Conservation (phyloP, 306 rosid genomes). For the Senna siamea region DNA sequence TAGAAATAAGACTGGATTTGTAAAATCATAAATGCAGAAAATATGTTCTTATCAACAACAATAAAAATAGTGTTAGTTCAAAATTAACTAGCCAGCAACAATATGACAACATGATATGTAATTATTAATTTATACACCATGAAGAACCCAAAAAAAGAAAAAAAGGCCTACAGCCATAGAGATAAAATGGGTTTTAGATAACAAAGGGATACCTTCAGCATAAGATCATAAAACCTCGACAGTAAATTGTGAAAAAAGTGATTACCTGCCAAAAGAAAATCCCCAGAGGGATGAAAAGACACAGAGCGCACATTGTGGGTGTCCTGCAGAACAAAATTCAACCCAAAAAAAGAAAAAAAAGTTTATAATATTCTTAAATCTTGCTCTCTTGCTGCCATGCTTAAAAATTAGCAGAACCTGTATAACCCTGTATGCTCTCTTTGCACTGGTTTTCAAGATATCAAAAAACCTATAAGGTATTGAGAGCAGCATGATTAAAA, state of each 20-base stretch:
- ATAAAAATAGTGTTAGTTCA: background rate
- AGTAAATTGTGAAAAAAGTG: constrained; percentile 23
- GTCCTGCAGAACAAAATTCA: constrained; percentile 60
- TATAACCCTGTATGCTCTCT: constrained; percentile 89
- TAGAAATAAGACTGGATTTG: constrained; percentile 21
- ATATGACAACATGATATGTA: no score
- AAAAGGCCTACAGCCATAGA: background rate
- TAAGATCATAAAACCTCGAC: constrained; percentile 7
- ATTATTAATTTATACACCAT: no score
- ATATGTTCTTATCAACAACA: constrained; percentile 14
- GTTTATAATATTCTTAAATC: constrained; percentile 21
- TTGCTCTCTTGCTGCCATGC: constrained; percentile 35
- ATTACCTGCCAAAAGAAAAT: constrained; percentile 85
- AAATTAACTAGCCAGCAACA: constrained; percentile 1
- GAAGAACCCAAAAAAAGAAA: no score
- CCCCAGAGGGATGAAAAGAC: constrained; percentile 92
- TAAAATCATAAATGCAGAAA: constrained; percentile 4
- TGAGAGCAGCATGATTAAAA: constrained; percentile 15
- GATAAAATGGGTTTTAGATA: constrained; percentile 24
- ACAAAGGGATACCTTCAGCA: background rate
- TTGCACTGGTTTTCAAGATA: constrained; percentile 78
- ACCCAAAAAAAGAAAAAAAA: constrained; percentile 12
- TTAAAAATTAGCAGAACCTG: constrained; percentile 59
- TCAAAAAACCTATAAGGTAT: constrained; percentile 77
- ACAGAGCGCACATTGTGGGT: constrained; percentile 93